Evolutionary conservation across 2,329 filamentous ascomycete genomes (phyloP).

Genomic region (Aureobasidium namibiae): DNA sequence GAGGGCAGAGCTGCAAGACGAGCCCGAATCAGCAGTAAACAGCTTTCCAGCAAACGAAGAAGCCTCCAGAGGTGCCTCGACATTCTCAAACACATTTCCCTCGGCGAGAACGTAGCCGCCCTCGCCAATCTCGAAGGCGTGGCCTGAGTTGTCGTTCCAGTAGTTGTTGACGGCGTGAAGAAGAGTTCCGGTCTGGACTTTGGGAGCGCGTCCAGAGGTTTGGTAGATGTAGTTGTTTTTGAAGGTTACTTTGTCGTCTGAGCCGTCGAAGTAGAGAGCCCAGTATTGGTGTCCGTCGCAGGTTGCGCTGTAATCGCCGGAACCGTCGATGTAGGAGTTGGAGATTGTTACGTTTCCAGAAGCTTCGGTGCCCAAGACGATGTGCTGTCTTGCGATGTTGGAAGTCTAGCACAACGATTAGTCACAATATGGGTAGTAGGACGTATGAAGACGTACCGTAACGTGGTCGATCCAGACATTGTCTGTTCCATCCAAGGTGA

Average conservation of each 20-base stretch:
- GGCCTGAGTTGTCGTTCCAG: slow-evolving; percentile 43
- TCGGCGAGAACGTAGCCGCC: slow-evolving; percentile 42
- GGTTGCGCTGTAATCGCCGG: slow-evolving; percentile 45
- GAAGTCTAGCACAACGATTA: slow-evolving; percentile 35
- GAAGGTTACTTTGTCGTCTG: slow-evolving; percentile 48
- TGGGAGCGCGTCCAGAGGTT: slow-evolving; percentile 46
- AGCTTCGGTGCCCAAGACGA: slow-evolving; percentile 47
- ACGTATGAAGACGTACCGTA: slow-evolving; percentile 15
- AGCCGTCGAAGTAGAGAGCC: slow-evolving; percentile 48
- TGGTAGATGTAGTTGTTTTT: slow-evolving; percentile 55
- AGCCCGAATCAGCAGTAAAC: slow-evolving; percentile 31
- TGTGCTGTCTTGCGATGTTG: slow-evolving; percentile 51
- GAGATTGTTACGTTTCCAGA: slow-evolving; percentile 51
- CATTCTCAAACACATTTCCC: slow-evolving; percentile 46
- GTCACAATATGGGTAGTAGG: neutral
- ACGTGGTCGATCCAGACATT: slow-evolving; percentile 31
- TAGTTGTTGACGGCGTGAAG: slow-evolving; percentile 54
- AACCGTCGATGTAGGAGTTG: slow-evolving; percentile 52
- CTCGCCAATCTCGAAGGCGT: slow-evolving; percentile 43
- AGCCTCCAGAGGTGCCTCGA: slow-evolving; percentile 35
- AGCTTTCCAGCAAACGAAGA: slow-evolving; percentile 28
- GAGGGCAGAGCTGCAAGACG: slow-evolving; percentile 37
- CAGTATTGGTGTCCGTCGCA: slow-evolving; percentile 55
- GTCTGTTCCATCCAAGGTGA: slow-evolving; percentile 27
- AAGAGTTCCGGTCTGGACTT: slow-evolving; percentile 46